These are phyloP conservation scores for Gardenia jasminoides DNA, from an alignment of 257 asterid genomes.

Conservation along the genomic window DNA sequence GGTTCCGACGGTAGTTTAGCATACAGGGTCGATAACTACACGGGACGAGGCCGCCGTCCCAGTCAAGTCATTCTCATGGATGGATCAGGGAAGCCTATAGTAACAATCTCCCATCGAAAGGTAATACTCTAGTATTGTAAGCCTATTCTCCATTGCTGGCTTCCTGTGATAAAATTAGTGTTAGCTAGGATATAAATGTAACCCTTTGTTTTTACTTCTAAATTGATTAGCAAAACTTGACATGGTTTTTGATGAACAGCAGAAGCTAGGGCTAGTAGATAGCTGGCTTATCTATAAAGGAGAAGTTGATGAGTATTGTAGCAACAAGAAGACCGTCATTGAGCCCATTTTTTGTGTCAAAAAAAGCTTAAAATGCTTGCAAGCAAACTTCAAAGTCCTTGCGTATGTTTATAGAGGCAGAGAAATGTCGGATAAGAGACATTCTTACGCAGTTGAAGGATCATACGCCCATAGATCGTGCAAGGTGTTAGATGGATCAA, in stretches of 20 bases:
- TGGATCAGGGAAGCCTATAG: slow-evolving; percentile 57
- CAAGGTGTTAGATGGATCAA: slow-evolving; percentile 56
- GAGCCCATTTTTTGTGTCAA: slow-evolving; percentile 47
- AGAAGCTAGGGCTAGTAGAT: slow-evolving; percentile 55
- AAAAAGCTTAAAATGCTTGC: slow-evolving; percentile 36
- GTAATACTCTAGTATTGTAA: slow-evolving; percentile 21
- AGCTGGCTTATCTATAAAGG: slow-evolving; percentile 71
- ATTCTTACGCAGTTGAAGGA: slow-evolving; percentile 52
- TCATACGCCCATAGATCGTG: slow-evolving; percentile 61
- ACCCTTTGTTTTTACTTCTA: neutral
- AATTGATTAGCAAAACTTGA: neutral
- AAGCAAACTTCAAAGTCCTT: slow-evolving; percentile 35
- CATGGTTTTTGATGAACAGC: neutral
- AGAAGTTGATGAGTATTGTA: slow-evolving; percentile 34
- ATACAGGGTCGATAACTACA: slow-evolving; percentile 70
- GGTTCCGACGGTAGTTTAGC: slow-evolving; percentile 56
- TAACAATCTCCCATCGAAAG: slow-evolving; percentile 62
- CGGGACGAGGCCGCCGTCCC: slow-evolving; percentile 28
- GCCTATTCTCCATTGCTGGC: neutral
- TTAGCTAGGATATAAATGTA: neutral
- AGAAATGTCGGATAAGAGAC: slow-evolving; percentile 32
- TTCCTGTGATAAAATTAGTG: neutral
- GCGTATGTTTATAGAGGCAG: slow-evolving; percentile 49
- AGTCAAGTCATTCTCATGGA: slow-evolving; percentile 60
- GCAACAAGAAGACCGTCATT: slow-evolving; percentile 16